phyloP scores from a whole-genome alignment of 78 protist species.

The Isochrysis galbana region DNA sequence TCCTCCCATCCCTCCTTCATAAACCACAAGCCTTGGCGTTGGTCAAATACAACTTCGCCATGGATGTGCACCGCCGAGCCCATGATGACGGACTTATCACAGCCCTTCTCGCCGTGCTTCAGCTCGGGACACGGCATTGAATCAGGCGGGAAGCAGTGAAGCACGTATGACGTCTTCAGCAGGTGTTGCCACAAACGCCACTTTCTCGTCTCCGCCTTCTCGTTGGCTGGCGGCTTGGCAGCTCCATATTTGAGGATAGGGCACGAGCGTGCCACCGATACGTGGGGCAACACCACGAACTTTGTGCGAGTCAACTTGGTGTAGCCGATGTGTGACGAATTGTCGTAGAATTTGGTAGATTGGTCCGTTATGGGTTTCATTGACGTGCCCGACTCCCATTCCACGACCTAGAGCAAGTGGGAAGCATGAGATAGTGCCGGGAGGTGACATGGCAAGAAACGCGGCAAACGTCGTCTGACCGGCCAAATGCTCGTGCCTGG shows the following conservation, averaged over 20 bases:
- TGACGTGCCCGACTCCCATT: background rate
- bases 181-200: background rate
- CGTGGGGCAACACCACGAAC: constrained; percentile 20
- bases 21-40: constrained; percentile 5
- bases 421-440: too few species aligned
- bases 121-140: background rate
- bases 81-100: background rate
- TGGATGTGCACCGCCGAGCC: background rate
- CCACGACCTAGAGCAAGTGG: too few species aligned
- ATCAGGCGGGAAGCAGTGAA: constrained; percentile 29
- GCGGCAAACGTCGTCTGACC: too few species aligned
- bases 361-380: background rate
- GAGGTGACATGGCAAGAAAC: too few species aligned
- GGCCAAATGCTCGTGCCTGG: too few species aligned
- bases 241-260: background rate
- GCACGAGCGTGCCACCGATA: background rate
- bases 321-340: background rate
- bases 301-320: background rate
- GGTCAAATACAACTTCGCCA: constrained; percentile 10
- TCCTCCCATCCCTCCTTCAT: constrained; percentile 2
- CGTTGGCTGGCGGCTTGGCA: background rate
- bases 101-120: constrained; percentile 18
- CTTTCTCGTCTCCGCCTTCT: background rate
- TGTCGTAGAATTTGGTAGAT: background rate
- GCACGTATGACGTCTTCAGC: background rate